Evolutionary conservation across 345 rosid genomes (phyloP).

Genomic region (Aquilaria yunnanensis): DNA sequence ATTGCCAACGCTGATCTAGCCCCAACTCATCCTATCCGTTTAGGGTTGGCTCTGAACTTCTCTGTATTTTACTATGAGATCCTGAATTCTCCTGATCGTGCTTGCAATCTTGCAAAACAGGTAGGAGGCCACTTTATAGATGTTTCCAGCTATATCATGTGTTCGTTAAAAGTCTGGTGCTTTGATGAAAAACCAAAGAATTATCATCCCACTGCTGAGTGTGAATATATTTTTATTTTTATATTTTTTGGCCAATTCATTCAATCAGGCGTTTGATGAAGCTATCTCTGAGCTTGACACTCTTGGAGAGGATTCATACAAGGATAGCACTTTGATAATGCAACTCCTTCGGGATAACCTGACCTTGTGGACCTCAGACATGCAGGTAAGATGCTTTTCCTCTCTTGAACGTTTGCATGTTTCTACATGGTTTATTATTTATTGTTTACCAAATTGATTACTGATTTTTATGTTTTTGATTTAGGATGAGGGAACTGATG

Average conservation of each 20-base stretch:
- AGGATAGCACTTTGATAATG: constrained; percentile 67
- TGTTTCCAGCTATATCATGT: neutral
- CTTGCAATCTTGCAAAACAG: constrained; percentile 76
- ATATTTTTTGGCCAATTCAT: neutral
- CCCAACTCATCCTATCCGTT: constrained; percentile 67
- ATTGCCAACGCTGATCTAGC: constrained; percentile 57
- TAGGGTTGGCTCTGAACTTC: constrained; percentile 65
- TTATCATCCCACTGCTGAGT: neutral
- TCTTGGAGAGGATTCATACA: constrained; percentile 58
- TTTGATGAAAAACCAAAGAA: too few species aligned
- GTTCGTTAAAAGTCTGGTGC: neutral
- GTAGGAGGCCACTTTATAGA: constrained; percentile 12
- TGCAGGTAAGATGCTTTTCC: constrained; percentile 13
- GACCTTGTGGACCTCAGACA: constrained; percentile 56
- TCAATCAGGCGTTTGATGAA: constrained; percentile 52
- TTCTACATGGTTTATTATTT: neutral
- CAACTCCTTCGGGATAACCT: constrained; percentile 56
- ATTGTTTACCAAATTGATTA: neutral
- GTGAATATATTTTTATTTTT: neutral
- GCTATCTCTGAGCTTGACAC: constrained; percentile 68
- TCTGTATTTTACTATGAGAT: constrained; percentile 72
- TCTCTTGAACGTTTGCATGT: neutral
- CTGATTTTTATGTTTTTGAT: constrained; percentile 8
- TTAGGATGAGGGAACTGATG: constrained; percentile 42
- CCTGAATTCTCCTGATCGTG: constrained; percentile 61